Evolutionary conservation across 2,329 filamentous ascomycete species (phyloP).

Genomic region (Cladosporium velox): DNA sequence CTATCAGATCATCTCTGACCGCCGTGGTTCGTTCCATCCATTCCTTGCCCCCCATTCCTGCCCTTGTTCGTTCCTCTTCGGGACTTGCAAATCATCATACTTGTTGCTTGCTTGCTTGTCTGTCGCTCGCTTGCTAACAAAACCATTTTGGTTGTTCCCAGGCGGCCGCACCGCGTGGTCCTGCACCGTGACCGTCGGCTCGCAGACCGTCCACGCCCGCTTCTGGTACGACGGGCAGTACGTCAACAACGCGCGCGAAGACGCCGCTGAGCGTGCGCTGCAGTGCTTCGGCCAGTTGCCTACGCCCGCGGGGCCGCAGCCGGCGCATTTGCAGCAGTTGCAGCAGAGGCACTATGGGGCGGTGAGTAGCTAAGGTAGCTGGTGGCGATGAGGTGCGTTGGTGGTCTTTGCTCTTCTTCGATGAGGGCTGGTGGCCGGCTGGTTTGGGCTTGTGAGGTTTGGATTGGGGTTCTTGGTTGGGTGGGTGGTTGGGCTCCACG

Average conservation of each 20-base stretch:
- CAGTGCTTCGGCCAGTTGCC: conserved; percentile 52
- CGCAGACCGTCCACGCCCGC: conserved; percentile 66
- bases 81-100: background rate
- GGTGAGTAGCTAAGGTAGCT: conserved; percentile 14
- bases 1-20: conserved; percentile 73
- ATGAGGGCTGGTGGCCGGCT: background rate
- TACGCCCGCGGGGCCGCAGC: conserved; percentile 27
- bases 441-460: background rate
- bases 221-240: conserved; percentile 93
- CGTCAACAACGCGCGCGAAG: conserved; percentile 83
- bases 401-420: background rate
- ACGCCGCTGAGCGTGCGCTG: conserved; percentile 82
- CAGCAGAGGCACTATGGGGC: conserved; percentile 26
- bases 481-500: background rate
- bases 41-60: background rate
- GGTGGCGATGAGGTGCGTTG: background rate
- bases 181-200: conserved; percentile 72
- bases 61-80: background rate
- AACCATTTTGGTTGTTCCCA: conserved; percentile 38
- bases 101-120: background rate
- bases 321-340: conserved; percentile 29
- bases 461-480: background rate
- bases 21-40: conserved; percentile 62
- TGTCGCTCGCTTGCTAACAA: background rate
- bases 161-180: conserved; percentile 92